Percentiles rank a stretch among this genome's conserved stretches.
phyloP scores from a whole-genome alignment of 2,329 filamentous ascomycete genomes.

The Juglanconis sp. region DNA sequence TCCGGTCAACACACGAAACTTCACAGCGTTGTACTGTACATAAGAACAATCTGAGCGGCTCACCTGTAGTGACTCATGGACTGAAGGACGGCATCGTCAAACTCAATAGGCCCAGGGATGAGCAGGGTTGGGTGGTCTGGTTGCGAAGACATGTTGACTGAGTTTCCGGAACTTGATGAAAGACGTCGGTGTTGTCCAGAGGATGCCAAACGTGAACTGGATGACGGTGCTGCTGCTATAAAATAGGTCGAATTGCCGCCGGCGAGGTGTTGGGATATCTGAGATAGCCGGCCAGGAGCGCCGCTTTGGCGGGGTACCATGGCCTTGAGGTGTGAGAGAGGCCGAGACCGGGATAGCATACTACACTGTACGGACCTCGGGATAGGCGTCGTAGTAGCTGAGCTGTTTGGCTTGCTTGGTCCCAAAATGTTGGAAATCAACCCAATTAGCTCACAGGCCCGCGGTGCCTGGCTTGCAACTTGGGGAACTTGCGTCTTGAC shows the following conservation, averaged over 20 bases:
- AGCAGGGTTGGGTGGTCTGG: slow-evolving; percentile 70
- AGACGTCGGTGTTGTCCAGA: slow-evolving; percentile 28
- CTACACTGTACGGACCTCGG: background rate
- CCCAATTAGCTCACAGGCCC: too few relatives aligned
- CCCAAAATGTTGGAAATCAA: too few relatives aligned
- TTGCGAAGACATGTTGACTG: slow-evolving; percentile 57
- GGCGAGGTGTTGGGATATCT: slow-evolving; percentile 36
- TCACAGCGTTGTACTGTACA: background rate
- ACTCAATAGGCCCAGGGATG: slow-evolving; percentile 97
- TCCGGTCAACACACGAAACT: background rate
- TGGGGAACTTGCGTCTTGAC: too few relatives aligned
- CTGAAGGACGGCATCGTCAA: slow-evolving; percentile 92
- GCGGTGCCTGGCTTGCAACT: too few relatives aligned
- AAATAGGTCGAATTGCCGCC: slow-evolving; percentile 4
- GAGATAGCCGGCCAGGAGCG: slow-evolving; percentile 31
- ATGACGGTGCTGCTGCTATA: slow-evolving; percentile 22
- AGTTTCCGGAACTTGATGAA: slow-evolving; percentile 23
- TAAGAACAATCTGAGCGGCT: slow-evolving; percentile 18
- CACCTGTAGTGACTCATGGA: slow-evolving; percentile 95
- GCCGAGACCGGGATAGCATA: slow-evolving; percentile 17
- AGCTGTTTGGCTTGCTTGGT: too few relatives aligned
- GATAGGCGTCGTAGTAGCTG: too few relatives aligned
- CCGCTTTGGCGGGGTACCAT: slow-evolving; percentile 27
- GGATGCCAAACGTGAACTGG: slow-evolving; percentile 23
- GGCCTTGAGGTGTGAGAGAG: background rate